Percentiles rank a stretch among this genome's conserved stretches.
phyloP scores from a whole-genome alignment of 2,329 filamentous ascomycete species.

The Fusarium falciforme region DNA sequence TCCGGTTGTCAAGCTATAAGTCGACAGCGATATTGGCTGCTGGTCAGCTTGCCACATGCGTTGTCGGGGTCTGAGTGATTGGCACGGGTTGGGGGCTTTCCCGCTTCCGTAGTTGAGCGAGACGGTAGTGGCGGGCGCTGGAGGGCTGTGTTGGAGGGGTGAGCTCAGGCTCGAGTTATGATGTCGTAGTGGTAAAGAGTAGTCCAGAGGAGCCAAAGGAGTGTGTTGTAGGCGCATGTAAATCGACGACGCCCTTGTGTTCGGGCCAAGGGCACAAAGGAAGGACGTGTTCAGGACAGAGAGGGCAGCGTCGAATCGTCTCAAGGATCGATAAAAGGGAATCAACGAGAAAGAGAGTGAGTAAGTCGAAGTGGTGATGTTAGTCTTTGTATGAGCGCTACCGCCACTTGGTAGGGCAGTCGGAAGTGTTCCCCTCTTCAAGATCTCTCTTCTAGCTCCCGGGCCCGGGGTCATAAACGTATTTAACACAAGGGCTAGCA shows the following conservation, averaged over 20 bases:
- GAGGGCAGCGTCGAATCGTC: constrained; percentile 22
- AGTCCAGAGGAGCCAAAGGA: constrained; percentile 44
- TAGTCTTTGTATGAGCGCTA: constrained; percentile 40
- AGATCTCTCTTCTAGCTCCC: constrained; percentile 42
- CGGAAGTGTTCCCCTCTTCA: constrained; percentile 37
- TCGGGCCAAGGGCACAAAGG: constrained; percentile 30
- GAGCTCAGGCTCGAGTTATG: constrained; percentile 34
- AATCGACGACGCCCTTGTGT: constrained; percentile 24
- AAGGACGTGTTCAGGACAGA: constrained; percentile 32
- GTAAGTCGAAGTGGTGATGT: constrained; percentile 35
- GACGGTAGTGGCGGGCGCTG: constrained; percentile 37
- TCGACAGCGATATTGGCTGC: constrained; percentile 41
- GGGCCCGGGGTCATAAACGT: constrained; percentile 44
- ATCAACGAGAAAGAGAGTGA: constrained; percentile 37
- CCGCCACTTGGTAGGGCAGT: constrained; percentile 33
- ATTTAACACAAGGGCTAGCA: constrained; percentile 45
- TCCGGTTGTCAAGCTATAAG: constrained; percentile 41
- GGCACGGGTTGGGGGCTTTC: constrained; percentile 42
- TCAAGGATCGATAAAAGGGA: constrained; percentile 15
- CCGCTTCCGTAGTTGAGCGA: constrained; percentile 44
- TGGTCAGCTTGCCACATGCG: constrained; percentile 43
- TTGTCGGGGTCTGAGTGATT: constrained; percentile 37
- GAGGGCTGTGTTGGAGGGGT: constrained; percentile 40
- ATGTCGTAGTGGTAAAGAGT: constrained; percentile 37
- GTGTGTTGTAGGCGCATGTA: constrained; percentile 35